These are phyloP conservation scores for Neurospora sp. DNA, from an alignment of 495 filamentous ascomycete species.

Conservation along the genomic window DNA sequence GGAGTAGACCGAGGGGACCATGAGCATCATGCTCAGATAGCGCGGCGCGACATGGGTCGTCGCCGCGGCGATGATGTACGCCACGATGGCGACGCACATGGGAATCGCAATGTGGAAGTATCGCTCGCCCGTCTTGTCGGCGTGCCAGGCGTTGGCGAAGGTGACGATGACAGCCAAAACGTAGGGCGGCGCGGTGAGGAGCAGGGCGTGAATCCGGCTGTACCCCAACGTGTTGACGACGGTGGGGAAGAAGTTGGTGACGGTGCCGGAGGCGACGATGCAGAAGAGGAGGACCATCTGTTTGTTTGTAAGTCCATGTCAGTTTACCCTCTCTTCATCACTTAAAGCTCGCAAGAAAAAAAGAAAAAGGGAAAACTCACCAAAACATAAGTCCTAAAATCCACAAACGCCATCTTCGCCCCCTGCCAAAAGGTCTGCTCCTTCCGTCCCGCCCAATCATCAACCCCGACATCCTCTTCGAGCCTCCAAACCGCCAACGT, in stretches of 20 bases:
- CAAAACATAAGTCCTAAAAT: constrained; percentile 64
- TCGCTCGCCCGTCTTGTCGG: constrained; percentile 67
- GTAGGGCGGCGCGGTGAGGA: constrained; percentile 70
- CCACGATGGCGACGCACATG: constrained; percentile 55
- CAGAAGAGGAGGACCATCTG: constrained; percentile 58
- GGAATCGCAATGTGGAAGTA: constrained; percentile 68
- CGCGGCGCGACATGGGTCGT: constrained; percentile 55
- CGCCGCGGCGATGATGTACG: constrained; percentile 66
- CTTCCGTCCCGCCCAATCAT: constrained; percentile 57
- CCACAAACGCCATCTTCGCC: constrained; percentile 56
- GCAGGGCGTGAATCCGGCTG: constrained; percentile 51
- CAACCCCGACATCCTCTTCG: constrained; percentile 69
- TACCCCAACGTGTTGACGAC: constrained; percentile 68
- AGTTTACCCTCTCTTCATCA: not conserved
- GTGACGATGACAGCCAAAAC: constrained; percentile 60
- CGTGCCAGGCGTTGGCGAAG: constrained; percentile 66
- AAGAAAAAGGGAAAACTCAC: constrained; percentile 20
- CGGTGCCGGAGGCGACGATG: constrained; percentile 59
- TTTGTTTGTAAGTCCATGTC: not conserved
- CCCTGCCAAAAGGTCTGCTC: constrained; percentile 58
- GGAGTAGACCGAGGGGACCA: constrained; percentile 56
- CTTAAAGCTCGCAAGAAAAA: not conserved
- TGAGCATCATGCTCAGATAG: constrained; percentile 78
- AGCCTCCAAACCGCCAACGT: constrained; percentile 59
- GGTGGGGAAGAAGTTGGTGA: constrained; percentile 87